Evolutionary conservation across 371 early-diverging fungal species (phyloP).

Genomic region (Mortierella sp.): DNA sequence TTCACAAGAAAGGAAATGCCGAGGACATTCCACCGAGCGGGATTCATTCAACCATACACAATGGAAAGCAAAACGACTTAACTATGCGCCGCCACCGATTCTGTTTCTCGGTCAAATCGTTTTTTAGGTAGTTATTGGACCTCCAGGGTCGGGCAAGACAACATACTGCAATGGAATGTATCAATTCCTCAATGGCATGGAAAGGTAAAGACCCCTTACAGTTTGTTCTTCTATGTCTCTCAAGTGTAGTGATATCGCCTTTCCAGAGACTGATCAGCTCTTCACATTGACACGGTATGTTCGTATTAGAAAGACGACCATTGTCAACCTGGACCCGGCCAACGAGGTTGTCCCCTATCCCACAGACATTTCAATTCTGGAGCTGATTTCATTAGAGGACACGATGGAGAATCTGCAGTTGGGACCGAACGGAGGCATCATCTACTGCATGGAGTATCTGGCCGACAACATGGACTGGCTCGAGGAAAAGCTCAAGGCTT

Average conservation of each 20-base stretch:
- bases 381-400: slow-evolving; percentile 95
- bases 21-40: not conserved
- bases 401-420: slow-evolving; percentile 95
- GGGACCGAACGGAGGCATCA: slow-evolving; percentile 99
- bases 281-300: not conserved
- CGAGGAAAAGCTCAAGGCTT: slow-evolving; percentile 81
- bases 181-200: slow-evolving; percentile 87
- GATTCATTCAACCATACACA: not conserved
- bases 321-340: slow-evolving; percentile 99
- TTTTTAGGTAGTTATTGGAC: slow-evolving; percentile 91
- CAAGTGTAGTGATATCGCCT: not conserved
- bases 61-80: not conserved
- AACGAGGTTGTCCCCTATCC: slow-evolving; percentile 91
- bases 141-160: slow-evolving; percentile 98
- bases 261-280: not conserved
- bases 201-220: slow-evolving; percentile 68
- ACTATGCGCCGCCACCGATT: not conserved
- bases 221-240: not conserved
- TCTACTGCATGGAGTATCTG: slow-evolving; percentile 96
- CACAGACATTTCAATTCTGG: slow-evolving; percentile 91
- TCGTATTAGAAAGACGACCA: slow-evolving; percentile 76
- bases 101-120: not conserved
- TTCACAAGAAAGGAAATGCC: no score
- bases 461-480: slow-evolving; percentile 96
- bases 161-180: slow-evolving; percentile 96